These are phyloP conservation scores for Sclerotinia glacialis DNA, from an alignment of 2,329 filamentous ascomycete genomes.

Conservation along the genomic window DNA sequence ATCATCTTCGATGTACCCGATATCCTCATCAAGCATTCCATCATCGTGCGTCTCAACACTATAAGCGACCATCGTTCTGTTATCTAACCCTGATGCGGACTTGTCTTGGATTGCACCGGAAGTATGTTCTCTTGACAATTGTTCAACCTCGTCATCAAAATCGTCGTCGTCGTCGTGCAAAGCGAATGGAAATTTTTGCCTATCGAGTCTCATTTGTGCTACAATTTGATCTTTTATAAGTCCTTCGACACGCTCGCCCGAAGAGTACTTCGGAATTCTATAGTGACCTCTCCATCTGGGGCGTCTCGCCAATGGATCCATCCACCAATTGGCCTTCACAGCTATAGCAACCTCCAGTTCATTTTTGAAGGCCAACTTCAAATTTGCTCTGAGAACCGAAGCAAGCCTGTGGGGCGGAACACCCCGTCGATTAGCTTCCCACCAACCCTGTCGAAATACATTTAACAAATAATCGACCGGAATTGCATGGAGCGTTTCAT, in stretches of 20 bases:
- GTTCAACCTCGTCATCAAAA: constrained; percentile 2
- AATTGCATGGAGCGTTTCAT: not conserved
- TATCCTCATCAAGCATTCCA: constrained; percentile 9
- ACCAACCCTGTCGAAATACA: constrained; percentile 3
- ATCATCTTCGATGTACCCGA: not conserved
- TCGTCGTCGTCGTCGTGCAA: not conserved
- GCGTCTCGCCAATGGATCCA: not conserved
- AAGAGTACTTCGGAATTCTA: constrained; percentile 10
- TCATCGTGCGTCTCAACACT: constrained; percentile 3
- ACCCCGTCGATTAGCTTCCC: constrained; percentile 5
- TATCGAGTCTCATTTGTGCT: constrained; percentile 6
- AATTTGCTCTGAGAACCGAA: not conserved
- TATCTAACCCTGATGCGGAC: not conserved
- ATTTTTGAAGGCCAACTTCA: not conserved
- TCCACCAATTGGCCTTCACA: constrained; percentile 11
- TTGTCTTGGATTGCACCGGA: not conserved
- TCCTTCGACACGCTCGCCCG: constrained; percentile 5
- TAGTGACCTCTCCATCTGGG: constrained; percentile 16
- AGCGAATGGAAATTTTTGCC: constrained; percentile 2
- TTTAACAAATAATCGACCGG: constrained; percentile 12
- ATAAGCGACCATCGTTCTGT: not conserved
- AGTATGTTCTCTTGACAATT: not conserved
- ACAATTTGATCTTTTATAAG: not conserved
- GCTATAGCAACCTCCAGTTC: not conserved
- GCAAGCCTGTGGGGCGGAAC: constrained; percentile 1